phyloP scores from a whole-genome alignment of 306 rosid species.

The Rosa lucieae region DNA sequence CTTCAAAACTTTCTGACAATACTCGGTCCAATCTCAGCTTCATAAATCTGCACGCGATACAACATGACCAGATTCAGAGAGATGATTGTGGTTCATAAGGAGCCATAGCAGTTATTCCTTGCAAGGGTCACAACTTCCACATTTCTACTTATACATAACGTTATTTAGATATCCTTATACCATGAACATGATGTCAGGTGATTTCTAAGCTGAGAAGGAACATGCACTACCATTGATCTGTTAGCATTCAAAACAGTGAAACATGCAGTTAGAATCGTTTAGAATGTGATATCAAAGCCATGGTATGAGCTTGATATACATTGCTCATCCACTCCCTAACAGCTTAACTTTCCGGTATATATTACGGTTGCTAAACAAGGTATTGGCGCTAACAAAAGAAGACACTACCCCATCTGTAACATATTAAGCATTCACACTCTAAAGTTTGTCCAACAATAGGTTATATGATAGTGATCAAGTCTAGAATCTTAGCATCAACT shows the following conservation, averaged over 20 bases:
- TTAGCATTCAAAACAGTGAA: not conserved
- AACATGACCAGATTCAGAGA: slow-evolving; percentile 20
- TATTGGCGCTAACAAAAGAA: not conserved
- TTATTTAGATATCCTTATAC: not conserved
- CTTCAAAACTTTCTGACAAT: slow-evolving; percentile 68
- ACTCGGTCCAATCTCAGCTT: slow-evolving; percentile 97
- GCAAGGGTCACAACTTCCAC: not conserved
- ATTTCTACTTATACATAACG: not conserved
- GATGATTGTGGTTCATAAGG: not conserved
- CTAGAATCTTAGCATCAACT: not conserved
- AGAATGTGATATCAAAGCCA: not conserved
- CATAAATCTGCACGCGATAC: slow-evolving; percentile 72
- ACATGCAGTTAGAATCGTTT: not conserved
- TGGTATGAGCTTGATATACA: not conserved
- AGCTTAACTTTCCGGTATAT: not conserved
- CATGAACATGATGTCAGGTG: not conserved
- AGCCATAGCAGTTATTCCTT: not conserved
- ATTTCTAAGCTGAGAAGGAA: not conserved
- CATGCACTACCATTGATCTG: not conserved
- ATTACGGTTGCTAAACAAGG: not conserved
- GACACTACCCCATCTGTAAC: not conserved
- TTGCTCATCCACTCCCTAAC: not conserved
- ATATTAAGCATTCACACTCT: not conserved
- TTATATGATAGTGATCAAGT: not conserved
- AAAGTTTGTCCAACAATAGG: not conserved